A percentile compares a stretch with the other conserved stretches of the same genome.
Evolutionary conservation across 2,329 filamentous ascomycete species (phyloP).

Genomic region (Colletotrichum sublineola): DNA sequence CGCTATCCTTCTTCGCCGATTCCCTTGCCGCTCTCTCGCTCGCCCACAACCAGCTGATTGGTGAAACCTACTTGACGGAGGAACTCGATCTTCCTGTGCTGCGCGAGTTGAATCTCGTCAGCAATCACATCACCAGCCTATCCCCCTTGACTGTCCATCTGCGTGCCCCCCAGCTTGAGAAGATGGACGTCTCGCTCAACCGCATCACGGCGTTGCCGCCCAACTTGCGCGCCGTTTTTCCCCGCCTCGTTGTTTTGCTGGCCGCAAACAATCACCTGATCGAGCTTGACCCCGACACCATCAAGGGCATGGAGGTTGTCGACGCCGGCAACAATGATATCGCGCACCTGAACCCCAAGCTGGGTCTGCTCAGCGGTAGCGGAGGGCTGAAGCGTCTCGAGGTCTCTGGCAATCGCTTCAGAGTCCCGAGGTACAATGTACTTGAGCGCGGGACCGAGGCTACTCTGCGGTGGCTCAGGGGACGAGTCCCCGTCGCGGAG

Average conservation of each 20-base stretch:
- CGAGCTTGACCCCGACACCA: constrained; percentile 78
- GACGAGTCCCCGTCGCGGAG: constrained; percentile 76
- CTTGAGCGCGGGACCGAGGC: constrained; percentile 90
- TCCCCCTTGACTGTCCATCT: constrained; percentile 75
- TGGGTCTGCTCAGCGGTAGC: constrained; percentile 80
- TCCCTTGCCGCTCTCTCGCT: constrained; percentile 80
- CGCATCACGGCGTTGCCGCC: constrained; percentile 78
- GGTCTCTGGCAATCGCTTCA: constrained; percentile 87
- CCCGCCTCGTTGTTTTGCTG: constrained; percentile 77
- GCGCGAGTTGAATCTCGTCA: constrained; percentile 80
- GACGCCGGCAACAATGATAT: constrained; percentile 91
- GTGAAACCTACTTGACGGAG: constrained; percentile 74
- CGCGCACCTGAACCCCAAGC: constrained; percentile 80
- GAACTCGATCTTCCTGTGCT: constrained; percentile 79
- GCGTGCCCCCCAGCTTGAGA: constrained; percentile 79
- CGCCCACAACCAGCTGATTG: constrained; percentile 79
- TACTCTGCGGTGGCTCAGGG: constrained; percentile 83
- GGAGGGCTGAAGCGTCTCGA: constrained; percentile 76
- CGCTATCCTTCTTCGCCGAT: constrained; percentile 78
- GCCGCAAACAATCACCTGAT: constrained; percentile 84
- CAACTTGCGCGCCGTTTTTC: constrained; percentile 75
- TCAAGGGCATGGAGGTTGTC: constrained; percentile 80
- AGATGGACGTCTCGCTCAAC: constrained; percentile 86
- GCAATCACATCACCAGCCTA: constrained; percentile 80
- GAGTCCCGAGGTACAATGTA: constrained; percentile 86